Percentiles rank a stretch among this genome's conserved stretches.
Conservation (phyloP, 108 stramenopile species). For the Cylindrotheca closterium region DNA sequence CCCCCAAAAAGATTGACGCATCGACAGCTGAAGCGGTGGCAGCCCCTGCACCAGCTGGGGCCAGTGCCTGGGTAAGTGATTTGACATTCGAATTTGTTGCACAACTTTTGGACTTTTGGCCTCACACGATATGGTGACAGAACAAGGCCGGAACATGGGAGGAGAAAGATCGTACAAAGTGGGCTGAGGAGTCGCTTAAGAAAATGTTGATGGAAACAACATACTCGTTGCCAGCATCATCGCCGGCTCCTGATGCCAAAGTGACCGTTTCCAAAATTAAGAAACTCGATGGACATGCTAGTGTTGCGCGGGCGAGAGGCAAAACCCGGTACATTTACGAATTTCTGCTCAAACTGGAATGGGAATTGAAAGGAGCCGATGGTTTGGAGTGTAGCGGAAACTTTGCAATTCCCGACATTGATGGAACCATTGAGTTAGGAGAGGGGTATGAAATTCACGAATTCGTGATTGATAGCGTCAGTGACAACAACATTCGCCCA, state of each 20-base stretch:
- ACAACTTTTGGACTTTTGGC: too few relatives aligned
- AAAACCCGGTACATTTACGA: slow-evolving; percentile 93
- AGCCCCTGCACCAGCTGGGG: slow-evolving; percentile 7
- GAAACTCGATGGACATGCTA: slow-evolving; percentile 80
- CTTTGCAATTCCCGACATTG: slow-evolving; percentile 76
- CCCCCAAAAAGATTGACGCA: slow-evolving; percentile 82
- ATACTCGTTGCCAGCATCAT: slow-evolving; percentile 60
- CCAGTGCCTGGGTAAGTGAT: slow-evolving; percentile 29
- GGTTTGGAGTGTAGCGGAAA: slow-evolving; percentile 54
- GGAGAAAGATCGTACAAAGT: slow-evolving; percentile 83
- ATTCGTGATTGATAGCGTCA: slow-evolving; percentile 60
- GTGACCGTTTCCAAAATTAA: slow-evolving; percentile 33
- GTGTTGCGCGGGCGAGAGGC: slow-evolving; percentile 83
- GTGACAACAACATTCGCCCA: slow-evolving; percentile 46
- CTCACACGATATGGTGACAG: too few relatives aligned
- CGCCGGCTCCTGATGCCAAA: slow-evolving; percentile 65
- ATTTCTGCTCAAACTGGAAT: slow-evolving; percentile 65
- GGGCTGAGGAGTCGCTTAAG: slow-evolving; percentile 76
- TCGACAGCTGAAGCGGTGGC: slow-evolving; percentile 8
- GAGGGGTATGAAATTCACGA: slow-evolving; percentile 78
- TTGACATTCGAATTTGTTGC: too few relatives aligned
- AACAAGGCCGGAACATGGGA: slow-evolving; percentile 96
- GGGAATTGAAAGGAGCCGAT: slow-evolving; percentile 46
- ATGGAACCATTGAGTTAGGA: slow-evolving; percentile 79
- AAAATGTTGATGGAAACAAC: slow-evolving; percentile 44